Percentiles rank a stretch among this genome's conserved stretches.
Evolutionary conservation across 441 rosid species (phyloP).

Genomic region (Brassica hybrid): DNA sequence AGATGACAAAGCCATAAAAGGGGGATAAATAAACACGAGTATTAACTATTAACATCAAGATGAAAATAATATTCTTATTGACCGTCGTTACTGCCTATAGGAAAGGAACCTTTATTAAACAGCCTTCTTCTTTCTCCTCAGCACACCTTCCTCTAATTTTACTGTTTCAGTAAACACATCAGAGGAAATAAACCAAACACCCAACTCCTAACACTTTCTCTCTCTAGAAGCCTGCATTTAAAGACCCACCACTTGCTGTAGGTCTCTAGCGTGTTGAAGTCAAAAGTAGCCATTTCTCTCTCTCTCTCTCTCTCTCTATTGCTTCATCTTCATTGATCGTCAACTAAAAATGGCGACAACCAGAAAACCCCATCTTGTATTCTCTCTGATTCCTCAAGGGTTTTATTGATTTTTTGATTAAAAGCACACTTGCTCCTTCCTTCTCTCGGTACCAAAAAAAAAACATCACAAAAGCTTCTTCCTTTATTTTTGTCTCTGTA

Average conservation of each 20-base stretch:
- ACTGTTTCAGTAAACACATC: conserved; percentile 13
- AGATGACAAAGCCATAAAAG: not conserved
- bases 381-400: conserved; percentile 30
- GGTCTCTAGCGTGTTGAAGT: conserved; percentile 47
- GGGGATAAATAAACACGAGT: conserved; percentile 6
- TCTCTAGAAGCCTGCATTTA: conserved; percentile 38
- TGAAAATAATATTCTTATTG: not conserved
- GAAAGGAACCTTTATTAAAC: conserved; percentile 2
- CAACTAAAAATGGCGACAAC: conserved; percentile 26
- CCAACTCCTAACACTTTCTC: not conserved
- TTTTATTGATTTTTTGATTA: conserved; percentile 33
- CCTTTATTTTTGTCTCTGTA: not conserved
- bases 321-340: conserved; percentile 32
- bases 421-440: not conserved
- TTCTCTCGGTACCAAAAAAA: not conserved
- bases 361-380: conserved; percentile 25
- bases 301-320: conserved; percentile 22
- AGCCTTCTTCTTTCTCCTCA: conserved; percentile 6
- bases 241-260: conserved; percentile 39
- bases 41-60: not conserved
- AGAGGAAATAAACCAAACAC: conserved; percentile 32
- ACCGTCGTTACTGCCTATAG: conserved; percentile 10
- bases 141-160: not conserved
- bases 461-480: conserved; percentile 18
- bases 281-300: conserved; percentile 45